A percentile compares a stretch with the other conserved stretches of the same genome.
Conservation (phyloP, 2,329 filamentous ascomycete species). For the Trichoderma citrinoviride region DNA sequence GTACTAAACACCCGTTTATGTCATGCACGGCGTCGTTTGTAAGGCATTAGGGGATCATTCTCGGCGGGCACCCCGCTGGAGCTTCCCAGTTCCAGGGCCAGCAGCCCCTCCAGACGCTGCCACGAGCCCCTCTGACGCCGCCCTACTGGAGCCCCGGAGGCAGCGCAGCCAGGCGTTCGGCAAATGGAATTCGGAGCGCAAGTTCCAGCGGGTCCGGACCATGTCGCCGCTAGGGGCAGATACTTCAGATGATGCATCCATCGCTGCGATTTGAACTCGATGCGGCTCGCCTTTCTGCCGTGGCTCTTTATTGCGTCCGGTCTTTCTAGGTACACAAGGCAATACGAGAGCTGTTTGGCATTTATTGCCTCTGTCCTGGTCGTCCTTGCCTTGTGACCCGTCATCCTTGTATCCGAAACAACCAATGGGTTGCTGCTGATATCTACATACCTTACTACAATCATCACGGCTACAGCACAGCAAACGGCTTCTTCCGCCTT, state of each 20-base stretch:
- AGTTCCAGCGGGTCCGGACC: constrained; percentile 15
- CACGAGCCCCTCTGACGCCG: constrained; percentile 7
- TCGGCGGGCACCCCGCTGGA: not conserved
- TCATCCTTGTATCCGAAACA: too few species aligned
- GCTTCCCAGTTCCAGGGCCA: constrained; percentile 1
- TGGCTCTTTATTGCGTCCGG: not conserved
- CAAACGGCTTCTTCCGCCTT: not conserved
- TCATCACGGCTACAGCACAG: not conserved
- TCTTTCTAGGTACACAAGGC: not conserved
- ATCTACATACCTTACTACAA: too few species aligned
- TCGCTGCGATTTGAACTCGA: too few species aligned
- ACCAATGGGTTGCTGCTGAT: too few species aligned
- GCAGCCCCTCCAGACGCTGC: not conserved
- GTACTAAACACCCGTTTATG: constrained; percentile 16
- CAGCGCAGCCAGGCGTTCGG: constrained; percentile 2
- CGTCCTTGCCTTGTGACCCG: too few species aligned
- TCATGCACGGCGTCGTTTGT: constrained; percentile 22
- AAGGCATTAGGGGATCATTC: constrained; percentile 21
- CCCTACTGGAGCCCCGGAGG: constrained; percentile 9
- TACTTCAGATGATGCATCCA: too few species aligned
- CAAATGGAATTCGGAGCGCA: constrained; percentile 16
- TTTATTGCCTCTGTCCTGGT: too few species aligned
- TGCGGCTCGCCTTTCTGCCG: too few species aligned
- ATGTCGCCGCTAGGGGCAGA: not conserved
- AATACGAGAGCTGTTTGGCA: not conserved